Evolutionary conservation across 2,329 filamentous ascomycete genomes (phyloP).

Genomic region (Neofusicoccum ribis): DNA sequence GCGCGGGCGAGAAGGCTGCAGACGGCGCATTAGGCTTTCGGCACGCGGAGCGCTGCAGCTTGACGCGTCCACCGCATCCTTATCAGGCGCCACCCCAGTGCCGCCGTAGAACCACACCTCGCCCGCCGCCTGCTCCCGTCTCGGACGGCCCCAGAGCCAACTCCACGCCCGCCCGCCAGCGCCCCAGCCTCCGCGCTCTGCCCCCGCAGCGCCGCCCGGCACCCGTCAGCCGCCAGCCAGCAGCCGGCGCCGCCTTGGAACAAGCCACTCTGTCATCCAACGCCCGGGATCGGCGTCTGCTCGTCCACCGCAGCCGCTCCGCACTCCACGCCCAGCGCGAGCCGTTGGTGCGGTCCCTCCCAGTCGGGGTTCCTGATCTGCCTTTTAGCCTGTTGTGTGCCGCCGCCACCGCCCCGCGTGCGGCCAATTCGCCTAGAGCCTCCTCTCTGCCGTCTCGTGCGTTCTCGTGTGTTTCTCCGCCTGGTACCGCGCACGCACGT

Average conservation of each 20-base stretch:
- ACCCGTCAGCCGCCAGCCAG: not conserved
- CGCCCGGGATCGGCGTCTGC: not conserved
- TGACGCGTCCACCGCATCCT: not conserved
- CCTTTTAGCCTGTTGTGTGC: slow-evolving; percentile 19
- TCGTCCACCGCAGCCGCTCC: not conserved
- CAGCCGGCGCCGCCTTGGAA: not conserved
- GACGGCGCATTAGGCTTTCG: not conserved
- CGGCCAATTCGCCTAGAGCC: slow-evolving; percentile 11
- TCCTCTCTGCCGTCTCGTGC: not conserved
- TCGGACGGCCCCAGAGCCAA: not conserved
- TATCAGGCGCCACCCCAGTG: not conserved
- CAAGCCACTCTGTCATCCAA: slow-evolving; percentile 4
- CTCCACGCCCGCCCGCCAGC: not conserved
- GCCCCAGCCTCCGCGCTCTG: not conserved
- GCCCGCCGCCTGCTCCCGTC: not conserved
- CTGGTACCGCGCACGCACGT: not conserved
- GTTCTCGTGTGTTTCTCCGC: slow-evolving; percentile 12
- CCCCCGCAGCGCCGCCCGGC: not conserved
- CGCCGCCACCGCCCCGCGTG: slow-evolving; percentile 1
- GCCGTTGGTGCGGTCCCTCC: not conserved
- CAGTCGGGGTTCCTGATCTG: slow-evolving; percentile 5
- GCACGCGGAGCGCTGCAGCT: not conserved
- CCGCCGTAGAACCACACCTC: slow-evolving; percentile 12
- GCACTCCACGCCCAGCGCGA: not conserved
- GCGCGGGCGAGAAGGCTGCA: not conserved